Evolutionary conservation across 768 basidiomycete genomes (phyloP).

Genomic region (Auriscalpium orientale): DNA sequence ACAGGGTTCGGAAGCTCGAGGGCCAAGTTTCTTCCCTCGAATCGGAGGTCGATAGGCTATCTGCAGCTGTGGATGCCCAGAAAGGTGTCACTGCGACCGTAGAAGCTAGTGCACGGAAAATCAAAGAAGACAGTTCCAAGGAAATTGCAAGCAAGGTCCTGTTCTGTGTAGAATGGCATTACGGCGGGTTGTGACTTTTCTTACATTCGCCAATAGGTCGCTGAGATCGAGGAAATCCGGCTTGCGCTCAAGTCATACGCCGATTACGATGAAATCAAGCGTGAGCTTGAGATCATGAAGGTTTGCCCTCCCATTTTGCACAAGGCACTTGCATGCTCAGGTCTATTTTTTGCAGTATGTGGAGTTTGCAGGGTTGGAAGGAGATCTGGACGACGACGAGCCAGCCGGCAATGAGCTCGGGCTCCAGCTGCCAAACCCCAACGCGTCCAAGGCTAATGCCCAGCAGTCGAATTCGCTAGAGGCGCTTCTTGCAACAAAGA

Average conservation of each 20-base stretch:
- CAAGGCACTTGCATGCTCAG: neutral
- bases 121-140: constrained; percentile 50
- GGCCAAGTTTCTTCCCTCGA: constrained; percentile 70
- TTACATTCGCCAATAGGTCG: constrained; percentile 27
- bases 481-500: constrained; percentile 85
- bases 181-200: neutral
- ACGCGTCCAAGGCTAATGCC: constrained; percentile 73
- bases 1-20: constrained; percentile 47
- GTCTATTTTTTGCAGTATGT: constrained; percentile 58
- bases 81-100: constrained; percentile 39
- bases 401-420: constrained; percentile 33
- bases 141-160: constrained; percentile 57
- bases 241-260: constrained; percentile 60
- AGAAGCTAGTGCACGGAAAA: constrained; percentile 42
- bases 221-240: constrained; percentile 65
- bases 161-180: neutral
- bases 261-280: constrained; percentile 97
- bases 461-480: constrained; percentile 82
- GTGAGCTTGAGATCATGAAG: constrained; percentile 98
- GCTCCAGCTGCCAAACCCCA: constrained; percentile 78
- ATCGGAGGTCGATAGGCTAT: constrained; percentile 62
- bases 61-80: constrained; percentile 58
- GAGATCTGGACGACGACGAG: constrained; percentile 56
- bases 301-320: constrained; percentile 30
- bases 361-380: constrained; percentile 88